These are phyloP conservation scores for Chaetomidium leptoderma DNA, from an alignment of 495 filamentous ascomycete genomes.

Conservation along the genomic window DNA sequence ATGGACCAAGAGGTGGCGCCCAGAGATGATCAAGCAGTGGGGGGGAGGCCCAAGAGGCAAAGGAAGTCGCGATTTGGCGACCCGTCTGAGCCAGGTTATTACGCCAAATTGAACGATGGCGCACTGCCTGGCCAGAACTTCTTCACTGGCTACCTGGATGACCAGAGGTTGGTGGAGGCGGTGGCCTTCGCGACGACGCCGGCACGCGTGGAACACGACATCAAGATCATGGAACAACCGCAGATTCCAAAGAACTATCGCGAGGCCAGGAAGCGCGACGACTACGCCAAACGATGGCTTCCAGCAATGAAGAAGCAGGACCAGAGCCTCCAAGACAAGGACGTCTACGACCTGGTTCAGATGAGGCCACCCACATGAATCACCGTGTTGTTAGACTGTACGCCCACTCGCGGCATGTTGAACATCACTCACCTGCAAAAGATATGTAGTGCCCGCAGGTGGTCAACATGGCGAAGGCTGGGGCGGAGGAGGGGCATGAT, in stretches of 20 bases:
- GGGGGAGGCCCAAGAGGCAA: no score
- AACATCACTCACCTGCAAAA: no score
- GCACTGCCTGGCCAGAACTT: background rate
- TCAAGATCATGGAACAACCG: constrained; percentile 28
- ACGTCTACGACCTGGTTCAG: background rate
- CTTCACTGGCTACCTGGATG: background rate
- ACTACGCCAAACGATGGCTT: constrained; percentile 11
- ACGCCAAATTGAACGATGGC: background rate
- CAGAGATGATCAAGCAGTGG: background rate
- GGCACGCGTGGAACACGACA: background rate
- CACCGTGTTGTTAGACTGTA: no score
- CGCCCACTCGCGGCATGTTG: no score
- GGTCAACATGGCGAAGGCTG: no score
- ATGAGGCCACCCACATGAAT: no score
- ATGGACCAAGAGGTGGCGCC: no score
- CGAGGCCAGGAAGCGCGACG: background rate
- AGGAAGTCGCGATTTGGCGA: no score
- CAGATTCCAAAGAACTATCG: constrained; percentile 28
- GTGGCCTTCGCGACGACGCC: background rate
- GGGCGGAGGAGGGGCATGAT: no score
- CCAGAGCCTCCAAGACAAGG: background rate
- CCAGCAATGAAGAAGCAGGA: background rate
- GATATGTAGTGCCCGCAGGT: no score
- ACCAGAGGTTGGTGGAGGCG: background rate
- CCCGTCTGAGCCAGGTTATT: no score